Evolutionary conservation across 2,329 filamentous ascomycete species (phyloP), one percentile per base, ranked within the genome.

Genomic region (Mollisia scopiformis): DNA sequence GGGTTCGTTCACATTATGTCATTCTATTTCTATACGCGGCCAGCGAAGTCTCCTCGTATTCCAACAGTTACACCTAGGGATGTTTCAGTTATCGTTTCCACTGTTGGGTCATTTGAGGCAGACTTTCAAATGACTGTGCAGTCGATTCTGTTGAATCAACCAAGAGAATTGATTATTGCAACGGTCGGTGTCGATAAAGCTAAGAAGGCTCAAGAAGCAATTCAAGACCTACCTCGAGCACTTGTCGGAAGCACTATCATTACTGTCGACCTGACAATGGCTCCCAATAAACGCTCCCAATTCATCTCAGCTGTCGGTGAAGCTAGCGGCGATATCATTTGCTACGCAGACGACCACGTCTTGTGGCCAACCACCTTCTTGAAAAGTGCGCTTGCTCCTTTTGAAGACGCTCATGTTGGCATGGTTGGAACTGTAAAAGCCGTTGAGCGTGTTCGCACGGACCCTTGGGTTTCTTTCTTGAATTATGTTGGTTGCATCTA

Each of bases 401-500:
- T 68, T 11, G 62, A 68, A 55, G 64, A 66, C 33, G 31, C 51
- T 16, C 16, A 16, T 16, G 27, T 31, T 16, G 49, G 30, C 8
- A 23, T 51, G 27, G 49, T 51, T 8, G 30, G 49, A 23, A 51
- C 49, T 10, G 30, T 51, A 3, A 47, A 47, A 27, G 21, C 43
- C 4, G 43, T 47, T 19, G 21, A 35, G 2, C 49, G 43, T 4
- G 14, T 51, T 16, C 49, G 30, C 28, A 21, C 31, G 28, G 19
- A 33, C n/a, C n/a, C n/a, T n/a, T n/a, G 8, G 49, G 49, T n/a
- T 16, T 55, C 11, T 54, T 28, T 69, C 6, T 41, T 62, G n/a
- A 87, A 88, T 72, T 80, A 86, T 68, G 75, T 88, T 19, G 85
- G 82, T 0, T 81, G 80, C 30, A 71, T 80, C n/a, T 88, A 88